Conservation (phyloP, 371 early-diverging fungal genomes). For the Apophysomyces variabilis region DNA sequence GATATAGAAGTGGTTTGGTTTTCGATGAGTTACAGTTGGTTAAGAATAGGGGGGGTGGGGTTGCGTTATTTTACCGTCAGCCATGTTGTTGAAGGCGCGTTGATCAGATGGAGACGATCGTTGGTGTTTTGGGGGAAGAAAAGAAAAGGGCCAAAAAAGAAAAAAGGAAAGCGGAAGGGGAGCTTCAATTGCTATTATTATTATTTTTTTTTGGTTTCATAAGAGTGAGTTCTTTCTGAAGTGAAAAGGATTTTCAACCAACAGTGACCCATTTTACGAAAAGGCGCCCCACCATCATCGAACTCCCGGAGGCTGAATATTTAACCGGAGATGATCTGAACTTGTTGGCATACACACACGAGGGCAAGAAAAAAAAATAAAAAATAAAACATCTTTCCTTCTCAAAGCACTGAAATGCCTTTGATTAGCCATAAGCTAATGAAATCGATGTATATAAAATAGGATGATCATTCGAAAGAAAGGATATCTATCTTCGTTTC, state of each 20-base stretch:
- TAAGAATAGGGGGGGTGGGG: background rate
- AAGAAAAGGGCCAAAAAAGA: background rate
- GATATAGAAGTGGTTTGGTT: background rate
- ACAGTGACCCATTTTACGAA: too few relatives aligned
- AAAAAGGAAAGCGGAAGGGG: slow-evolving; percentile 12
- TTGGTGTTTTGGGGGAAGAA: slow-evolving; percentile 2
- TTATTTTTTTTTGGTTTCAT: slow-evolving; percentile 5
- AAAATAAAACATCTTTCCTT: too few relatives aligned
- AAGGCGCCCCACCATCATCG: background rate
- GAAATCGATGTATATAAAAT: too few relatives aligned
- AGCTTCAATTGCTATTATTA: background rate
- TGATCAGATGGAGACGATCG: slow-evolving; percentile 4
- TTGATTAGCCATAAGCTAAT: too few relatives aligned
- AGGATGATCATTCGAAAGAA: too few relatives aligned
- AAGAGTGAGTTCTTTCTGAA: too few relatives aligned
- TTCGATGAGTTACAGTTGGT: background rate
- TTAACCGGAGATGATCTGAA: background rate
- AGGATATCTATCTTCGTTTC: too few relatives aligned
- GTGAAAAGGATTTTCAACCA: too few relatives aligned
- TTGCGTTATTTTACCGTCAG: background rate
- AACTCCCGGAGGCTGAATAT: slow-evolving; percentile 7
- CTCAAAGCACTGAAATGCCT: too few relatives aligned
- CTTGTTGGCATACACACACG: too few relatives aligned
- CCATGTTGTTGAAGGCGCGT: slow-evolving; percentile 1
- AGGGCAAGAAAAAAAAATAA: too few relatives aligned